Conservation (phyloP, 1,139 yeast species). For the Suhomyces bolitotheri region DNA sequence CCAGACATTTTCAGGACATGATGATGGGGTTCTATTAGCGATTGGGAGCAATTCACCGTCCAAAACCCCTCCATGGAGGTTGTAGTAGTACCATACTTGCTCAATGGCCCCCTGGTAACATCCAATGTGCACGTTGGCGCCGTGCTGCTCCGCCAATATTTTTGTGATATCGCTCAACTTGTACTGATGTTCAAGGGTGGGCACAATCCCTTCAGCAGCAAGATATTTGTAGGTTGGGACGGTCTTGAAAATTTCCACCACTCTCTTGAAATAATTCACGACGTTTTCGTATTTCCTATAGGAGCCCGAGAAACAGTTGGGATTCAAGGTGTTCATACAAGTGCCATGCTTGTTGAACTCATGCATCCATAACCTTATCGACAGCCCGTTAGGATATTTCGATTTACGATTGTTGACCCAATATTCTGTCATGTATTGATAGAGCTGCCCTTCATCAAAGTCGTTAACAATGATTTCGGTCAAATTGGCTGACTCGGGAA, state of each 20-base stretch:
- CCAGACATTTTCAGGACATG: conserved; percentile 34
- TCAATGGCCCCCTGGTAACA: conserved; percentile 36
- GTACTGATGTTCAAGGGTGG: conserved; percentile 32
- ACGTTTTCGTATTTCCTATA: conserved; percentile 35
- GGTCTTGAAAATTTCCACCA: conserved; percentile 35
- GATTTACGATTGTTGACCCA: conserved; percentile 41
- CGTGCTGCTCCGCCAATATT: conserved; percentile 34
- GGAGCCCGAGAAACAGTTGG: conserved; percentile 35
- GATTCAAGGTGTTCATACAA: conserved; percentile 44
- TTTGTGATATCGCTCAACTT: conserved; percentile 29
- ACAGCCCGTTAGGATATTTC: conserved; percentile 31
- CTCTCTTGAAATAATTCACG: conserved; percentile 35
- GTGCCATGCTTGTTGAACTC: conserved; percentile 49
- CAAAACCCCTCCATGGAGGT: conserved; percentile 37
- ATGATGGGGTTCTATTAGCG: conserved; percentile 26
- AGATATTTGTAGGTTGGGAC: conserved; percentile 39
- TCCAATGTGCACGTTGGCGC: conserved; percentile 36
- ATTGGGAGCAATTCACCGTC: conserved; percentile 36
- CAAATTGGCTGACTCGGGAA: conserved; percentile 29
- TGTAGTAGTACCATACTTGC: conserved; percentile 43
- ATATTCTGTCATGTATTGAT: conserved; percentile 32
- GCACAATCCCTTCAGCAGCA: conserved; percentile 35
- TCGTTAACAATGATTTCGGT: conserved; percentile 31
- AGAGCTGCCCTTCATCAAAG: conserved; percentile 32
- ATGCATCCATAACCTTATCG: conserved; percentile 39